Base-by-base conservation (phyloP, 176 grass and related monocot species). In the Panicum miliaceum region DNA sequence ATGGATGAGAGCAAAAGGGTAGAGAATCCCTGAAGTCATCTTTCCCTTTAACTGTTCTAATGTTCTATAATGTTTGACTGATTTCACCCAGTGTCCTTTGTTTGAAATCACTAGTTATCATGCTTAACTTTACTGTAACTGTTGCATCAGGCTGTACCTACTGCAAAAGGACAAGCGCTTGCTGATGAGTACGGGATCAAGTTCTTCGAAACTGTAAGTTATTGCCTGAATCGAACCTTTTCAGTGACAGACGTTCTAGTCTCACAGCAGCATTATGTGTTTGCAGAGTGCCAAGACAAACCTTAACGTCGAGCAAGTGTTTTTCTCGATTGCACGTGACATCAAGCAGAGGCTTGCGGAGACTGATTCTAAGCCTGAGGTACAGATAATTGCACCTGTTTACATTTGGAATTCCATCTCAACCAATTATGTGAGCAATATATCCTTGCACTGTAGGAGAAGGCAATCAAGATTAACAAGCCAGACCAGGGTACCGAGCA, bases 1-100 rank as follows among this genome's bases (percentile, higher is more conserved):
- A 97, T 97, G 95, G 92, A 94, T 19, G 95, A 97, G 86, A 97
- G 92, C 75, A 97, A 94, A 90, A 93, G 95, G 87, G 95, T 93
- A 89, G 1, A 18, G 8, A 19, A 19, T 32, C 22, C 65, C 18
- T 3, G 7, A 64, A 36, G 23, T 53, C 23, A 9, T 60, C 22
- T 34, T 64, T 38, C 23, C 16, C 0, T 0, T 69, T 32, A 11
- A 16, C 52, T 52, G 85, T 29, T 76, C 29, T 80, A 29, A 16
- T 16, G 2, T 48, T 84, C 20, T 74, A 22, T 89, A 58, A 58
- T 80, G 62, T 58, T 68, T 84, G 37, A 37, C 37, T 46, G 26
- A 5, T 12, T 77, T 47, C 18, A 8, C 8, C 14, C 16, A 23
- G 58, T 56, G 81, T 78, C 37, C 26, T 32, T 20, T 32, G 20